phyloP scores from a whole-genome alignment of 306 rosid species.

The Vachellia pachyceras region DNA sequence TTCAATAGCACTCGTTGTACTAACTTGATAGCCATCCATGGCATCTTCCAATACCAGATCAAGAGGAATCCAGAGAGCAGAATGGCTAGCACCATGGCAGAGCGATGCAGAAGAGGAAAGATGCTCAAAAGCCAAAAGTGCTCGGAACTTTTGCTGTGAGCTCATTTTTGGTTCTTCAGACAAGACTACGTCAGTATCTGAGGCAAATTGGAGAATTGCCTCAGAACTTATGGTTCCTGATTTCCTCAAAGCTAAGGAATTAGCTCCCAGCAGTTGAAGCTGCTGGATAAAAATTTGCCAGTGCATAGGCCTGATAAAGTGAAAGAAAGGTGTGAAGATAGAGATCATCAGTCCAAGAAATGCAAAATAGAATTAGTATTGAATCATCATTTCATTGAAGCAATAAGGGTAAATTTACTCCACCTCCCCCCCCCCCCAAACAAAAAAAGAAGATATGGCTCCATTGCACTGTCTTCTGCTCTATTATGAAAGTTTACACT shows the following conservation, averaged over 20 bases:
- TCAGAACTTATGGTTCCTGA: constrained; percentile 72
- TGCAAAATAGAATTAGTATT: constrained; percentile 4
- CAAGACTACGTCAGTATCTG: constrained; percentile 56
- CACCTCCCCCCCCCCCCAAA: not conserved
- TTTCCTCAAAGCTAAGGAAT: constrained; percentile 72
- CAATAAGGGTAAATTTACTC: not conserved
- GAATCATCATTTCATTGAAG: constrained; percentile 18
- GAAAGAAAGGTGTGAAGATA: constrained; percentile 31
- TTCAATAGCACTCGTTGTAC: constrained; percentile 90
- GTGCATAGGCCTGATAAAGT: constrained; percentile 71
- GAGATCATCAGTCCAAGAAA: constrained; percentile 28
- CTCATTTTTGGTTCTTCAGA: constrained; percentile 70
- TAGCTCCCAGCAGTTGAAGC: constrained; percentile 65
- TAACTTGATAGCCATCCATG: constrained; percentile 95
- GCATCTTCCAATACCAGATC: constrained; percentile 94
- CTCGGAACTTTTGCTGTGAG: constrained; percentile 69
- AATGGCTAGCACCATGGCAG: constrained; percentile 73
- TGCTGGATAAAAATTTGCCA: constrained; percentile 72
- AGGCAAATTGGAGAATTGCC: constrained; percentile 61
- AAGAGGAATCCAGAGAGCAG: constrained; percentile 97
- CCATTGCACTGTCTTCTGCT: not conserved
- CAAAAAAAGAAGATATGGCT: not conserved
- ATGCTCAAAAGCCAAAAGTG: constrained; percentile 78
- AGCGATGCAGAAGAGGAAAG: constrained; percentile 77
- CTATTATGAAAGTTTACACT: not conserved